Base-by-base conservation (phyloP, 495 filamentous ascomycete genomes). In the Friedmanniomyces simplex region DNA sequence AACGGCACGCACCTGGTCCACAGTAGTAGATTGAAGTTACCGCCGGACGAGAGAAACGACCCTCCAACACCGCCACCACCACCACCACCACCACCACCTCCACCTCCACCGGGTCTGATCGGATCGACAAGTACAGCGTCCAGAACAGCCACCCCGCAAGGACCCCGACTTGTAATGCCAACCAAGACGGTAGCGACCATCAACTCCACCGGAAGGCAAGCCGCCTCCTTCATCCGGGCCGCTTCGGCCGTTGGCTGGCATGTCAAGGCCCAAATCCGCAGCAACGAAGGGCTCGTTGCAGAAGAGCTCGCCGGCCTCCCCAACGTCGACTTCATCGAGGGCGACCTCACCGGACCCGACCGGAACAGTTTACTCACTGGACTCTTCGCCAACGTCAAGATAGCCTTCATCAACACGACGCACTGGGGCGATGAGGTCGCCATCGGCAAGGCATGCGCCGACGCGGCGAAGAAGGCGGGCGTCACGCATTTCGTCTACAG, bases 381-480 rank as follows among this genome's bases (percentile, higher is more conserved):
- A 24, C 79, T 98, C 13, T 98, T 97, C 76, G 69, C 76, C 12
- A 88, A 87, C 61, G 88, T 88, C 21, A 82, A 91, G 56, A 76
- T 91, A 37, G 93, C 93, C 55, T 98, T 96, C 71, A 90, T 97
- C 77, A 98, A 98, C 73, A 98, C 93, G 28, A 91, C 89, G n/a
- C 94, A 91, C 58, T 91, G 91, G 75, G 94, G 93, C 32, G 90
- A 97, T 67, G 93, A 98, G 75, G 79, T 90, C 45, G 83, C 81
- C 11, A 91, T 96, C 60, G 93, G 93, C 36, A 80, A 85, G 60
- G 84, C 85, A 0, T 74, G 96, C 42, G 93, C 93, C 39, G 87
- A 96, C 67, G 90, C 89, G 18, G 93, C 93, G 37, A 93, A 91
- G 66, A 81, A 77, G 63, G 85, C 86, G 49, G 84, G 87, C 16